These are phyloP conservation scores for Leccinellum albellum DNA, from an alignment of 768 basidiomycete species.

Conservation along the genomic window DNA sequence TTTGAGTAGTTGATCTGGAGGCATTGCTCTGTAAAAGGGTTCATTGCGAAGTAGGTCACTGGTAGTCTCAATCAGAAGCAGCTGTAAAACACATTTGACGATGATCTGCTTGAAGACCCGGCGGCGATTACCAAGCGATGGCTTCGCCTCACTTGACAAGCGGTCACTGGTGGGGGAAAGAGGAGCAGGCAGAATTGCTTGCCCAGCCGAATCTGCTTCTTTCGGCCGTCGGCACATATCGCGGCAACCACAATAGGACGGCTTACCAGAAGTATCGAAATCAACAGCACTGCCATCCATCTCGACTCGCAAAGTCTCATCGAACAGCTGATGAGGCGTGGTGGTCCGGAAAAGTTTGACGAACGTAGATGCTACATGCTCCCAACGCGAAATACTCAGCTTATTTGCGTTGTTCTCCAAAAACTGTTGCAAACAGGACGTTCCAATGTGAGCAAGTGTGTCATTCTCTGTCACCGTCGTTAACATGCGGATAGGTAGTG, in stretches of 20 bases:
- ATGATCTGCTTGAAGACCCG: conserved; percentile 97
- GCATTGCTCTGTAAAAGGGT: conserved; percentile 88
- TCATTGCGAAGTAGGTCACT: conserved; percentile 92
- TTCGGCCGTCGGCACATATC: conserved; percentile 4
- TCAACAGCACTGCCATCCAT: conserved; percentile 61
- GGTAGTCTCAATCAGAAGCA: conserved; percentile 94
- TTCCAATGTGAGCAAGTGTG: conserved; percentile 94
- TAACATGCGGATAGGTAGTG: conserved; percentile 1
- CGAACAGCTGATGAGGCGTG: conserved; percentile 95
- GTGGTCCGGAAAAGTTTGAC: conserved; percentile 97
- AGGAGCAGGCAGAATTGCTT: conserved; percentile 81
- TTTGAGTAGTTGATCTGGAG: conserved; percentile 86
- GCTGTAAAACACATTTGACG: conserved; percentile 97
- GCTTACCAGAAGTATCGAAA: conserved; percentile 43
- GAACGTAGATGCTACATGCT: conserved; percentile 86
- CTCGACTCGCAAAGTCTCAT: conserved; percentile 84
- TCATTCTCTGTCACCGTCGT: conserved; percentile 74
- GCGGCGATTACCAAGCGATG: conserved; percentile 68
- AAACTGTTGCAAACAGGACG: conserved; percentile 94
- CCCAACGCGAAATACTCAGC: conserved; percentile 83
- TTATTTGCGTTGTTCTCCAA: conserved; percentile 90
- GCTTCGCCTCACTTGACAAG: conserved; percentile 42
- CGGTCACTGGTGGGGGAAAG: conserved; percentile 71
- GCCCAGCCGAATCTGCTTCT: conserved; percentile 50
- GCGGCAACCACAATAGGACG: neutral